These are phyloP conservation scores for Omphalotus guepiniiformis DNA, from an alignment of 768 basidiomycete genomes.

Conservation along the genomic window DNA sequence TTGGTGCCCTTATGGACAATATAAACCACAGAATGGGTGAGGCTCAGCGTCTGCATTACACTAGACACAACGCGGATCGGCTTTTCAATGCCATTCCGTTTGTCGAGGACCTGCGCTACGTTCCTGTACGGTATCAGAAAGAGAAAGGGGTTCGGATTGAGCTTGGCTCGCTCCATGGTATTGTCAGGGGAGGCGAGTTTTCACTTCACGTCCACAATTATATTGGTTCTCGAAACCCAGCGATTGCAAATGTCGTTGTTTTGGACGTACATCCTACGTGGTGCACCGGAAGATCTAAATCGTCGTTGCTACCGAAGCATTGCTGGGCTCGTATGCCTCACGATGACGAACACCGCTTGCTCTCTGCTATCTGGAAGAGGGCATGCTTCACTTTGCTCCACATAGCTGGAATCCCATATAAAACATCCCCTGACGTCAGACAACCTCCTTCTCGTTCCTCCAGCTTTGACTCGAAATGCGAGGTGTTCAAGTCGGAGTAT, in stretches of 20 bases:
- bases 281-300: conserved; percentile 41
- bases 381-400: conserved; percentile 3
- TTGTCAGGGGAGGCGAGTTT: conserved; percentile 61
- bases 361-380: background rate
- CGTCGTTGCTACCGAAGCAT: conserved; percentile 25
- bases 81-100: conserved; percentile 59
- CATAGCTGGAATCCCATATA: background rate
- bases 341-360: conserved; percentile 10
- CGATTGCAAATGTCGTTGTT: conserved; percentile 46
- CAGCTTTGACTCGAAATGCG: too few relatives aligned
- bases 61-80: conserved; percentile 45
- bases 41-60: conserved; percentile 45
- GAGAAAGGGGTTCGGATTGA: conserved; percentile 42
- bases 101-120: conserved; percentile 40
- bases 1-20: conserved; percentile 40
- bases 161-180: conserved; percentile 58
- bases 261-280: conserved; percentile 54
- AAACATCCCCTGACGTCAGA: background rate
- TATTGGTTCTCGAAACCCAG: conserved; percentile 52
- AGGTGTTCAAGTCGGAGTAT: too few relatives aligned
- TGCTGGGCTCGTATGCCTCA: conserved; percentile 49
- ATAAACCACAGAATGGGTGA: conserved; percentile 34
- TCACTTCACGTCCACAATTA: conserved; percentile 60
- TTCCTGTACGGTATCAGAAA: conserved; percentile 37
- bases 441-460: conserved; percentile 15